Evolutionary conservation across 495 filamentous ascomycete species (phyloP), one percentile per base, ranked within the genome.

Genomic region (Paragyromitra xinjiangensis): DNA sequence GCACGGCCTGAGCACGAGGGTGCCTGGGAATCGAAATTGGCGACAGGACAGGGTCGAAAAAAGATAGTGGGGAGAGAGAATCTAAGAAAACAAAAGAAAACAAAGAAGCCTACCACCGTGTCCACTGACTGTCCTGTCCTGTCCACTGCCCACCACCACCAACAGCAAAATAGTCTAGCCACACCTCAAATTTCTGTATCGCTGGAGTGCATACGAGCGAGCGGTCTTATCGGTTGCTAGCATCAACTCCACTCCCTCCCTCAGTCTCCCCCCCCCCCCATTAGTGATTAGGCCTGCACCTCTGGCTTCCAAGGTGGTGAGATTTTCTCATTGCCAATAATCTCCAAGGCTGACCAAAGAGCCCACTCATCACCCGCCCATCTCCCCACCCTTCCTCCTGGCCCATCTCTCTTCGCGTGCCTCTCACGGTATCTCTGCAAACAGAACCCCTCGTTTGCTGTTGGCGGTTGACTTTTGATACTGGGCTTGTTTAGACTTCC

Each of bases 1-100:
- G 77, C 73, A 79, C 77, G 77, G 77, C 77, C 59, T 78, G 22
- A 72, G 44, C 67, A 72, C 73, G 50, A 62, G 75, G 66, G 59
- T 73, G 76, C 74, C 71, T 71, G 61, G 53, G 56, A 67, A 73
- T 77, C 67, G 75, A 78, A 79, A 79, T 79, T 77, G 63, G 77
- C 50, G 44, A 64, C 75, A 75, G 74, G 76, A 62, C 66, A 70
- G 75, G 77, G 67, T 71, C 73, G 62, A 68, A 22, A 50, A 69
- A 29, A 69, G 77, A 70, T 77, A 42, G 37, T 34, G 42, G 66
- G 65, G 14, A 16, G 48, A 50, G 45, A 51, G 44, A 51, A 19
- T 16, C 48, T 51, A 16, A 1, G 7, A 51, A 24, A 61, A 51
- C 26, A 61, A 66, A 62, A 73, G 73, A 62, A 73, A 73, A 77